A percentile compares a stretch with the other conserved stretches of the same genome.
These are phyloP conservation scores for Oxytropis ochrocephala DNA, from an alignment of 306 rosid species.

Conservation along the genomic window DNA sequence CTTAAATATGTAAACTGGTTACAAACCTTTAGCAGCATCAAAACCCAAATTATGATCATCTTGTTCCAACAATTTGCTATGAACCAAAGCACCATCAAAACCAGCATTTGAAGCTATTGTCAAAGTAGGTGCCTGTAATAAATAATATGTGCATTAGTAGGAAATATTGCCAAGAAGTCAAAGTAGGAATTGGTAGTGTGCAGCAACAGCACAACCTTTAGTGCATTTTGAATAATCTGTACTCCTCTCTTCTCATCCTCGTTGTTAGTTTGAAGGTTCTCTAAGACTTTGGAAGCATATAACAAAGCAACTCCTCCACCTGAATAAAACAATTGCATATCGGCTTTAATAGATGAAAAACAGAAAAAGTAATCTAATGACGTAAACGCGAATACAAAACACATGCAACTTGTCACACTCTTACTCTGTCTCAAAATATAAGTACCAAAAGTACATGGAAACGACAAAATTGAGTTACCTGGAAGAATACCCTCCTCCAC, in stretches of 20 bases:
- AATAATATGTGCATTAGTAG: constrained; percentile 21
- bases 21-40: constrained; percentile 79
- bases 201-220: constrained; percentile 49
- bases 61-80: constrained; percentile 85
- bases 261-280: constrained; percentile 51
- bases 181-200: constrained; percentile 1
- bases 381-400: neutral
- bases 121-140: constrained; percentile 57
- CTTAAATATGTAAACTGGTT: neutral
- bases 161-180: neutral
- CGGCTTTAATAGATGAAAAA: neutral
- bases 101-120: constrained; percentile 85
- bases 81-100: constrained; percentile 68
- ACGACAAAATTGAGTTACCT: constrained; percentile 38
- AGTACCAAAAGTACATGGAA: neutral
- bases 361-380: neutral
- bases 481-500: constrained; percentile 97
- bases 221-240: constrained; percentile 76
- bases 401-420: neutral
- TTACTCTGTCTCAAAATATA: neutral
- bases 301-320: constrained; percentile 98
- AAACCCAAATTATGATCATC: constrained; percentile 57
- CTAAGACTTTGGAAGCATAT: constrained; percentile 72
- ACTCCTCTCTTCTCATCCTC: constrained; percentile 87
- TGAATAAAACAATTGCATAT: constrained; percentile 22